Evolutionary conservation across 306 rosid genomes (phyloP).

Genomic region (Vicia sativa): DNA sequence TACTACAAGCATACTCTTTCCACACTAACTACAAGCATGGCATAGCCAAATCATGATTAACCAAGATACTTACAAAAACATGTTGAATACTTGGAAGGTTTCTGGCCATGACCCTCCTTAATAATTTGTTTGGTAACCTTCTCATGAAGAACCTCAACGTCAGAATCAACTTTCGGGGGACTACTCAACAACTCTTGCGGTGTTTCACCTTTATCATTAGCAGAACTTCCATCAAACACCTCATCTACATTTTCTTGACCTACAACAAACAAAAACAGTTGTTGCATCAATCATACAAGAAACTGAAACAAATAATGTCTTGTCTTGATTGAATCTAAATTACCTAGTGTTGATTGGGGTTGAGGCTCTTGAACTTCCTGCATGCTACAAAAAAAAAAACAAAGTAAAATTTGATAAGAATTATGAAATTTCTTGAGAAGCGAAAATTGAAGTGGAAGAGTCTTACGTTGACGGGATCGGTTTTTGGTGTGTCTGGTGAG

Average conservation of each 20-base stretch:
- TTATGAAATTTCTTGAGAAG: neutral
- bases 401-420: neutral
- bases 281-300: neutral
- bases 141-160: constrained; percentile 74
- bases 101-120: constrained; percentile 85
- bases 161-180: constrained; percentile 84
- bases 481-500: neutral
- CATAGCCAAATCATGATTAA: neutral
- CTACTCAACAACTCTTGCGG: constrained; percentile 51
- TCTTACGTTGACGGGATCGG: constrained; percentile 34
- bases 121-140: constrained; percentile 81
- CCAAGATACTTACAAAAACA: constrained; percentile 73
- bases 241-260: constrained; percentile 65
- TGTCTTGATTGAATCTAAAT: neutral
- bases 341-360: constrained; percentile 46
- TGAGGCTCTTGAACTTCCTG: constrained; percentile 58
- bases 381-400: constrained; percentile 41
- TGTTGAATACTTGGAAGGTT: constrained; percentile 87
- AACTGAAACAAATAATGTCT: neutral
- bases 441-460: neutral
- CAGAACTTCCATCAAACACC: constrained; percentile 58
- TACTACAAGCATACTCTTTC: too few relatives aligned
- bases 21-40: constrained; percentile 12
- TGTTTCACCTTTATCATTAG: constrained; percentile 68
- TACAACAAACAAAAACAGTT: constrained; percentile 12